phyloP scores from a whole-genome alignment of 2,329 filamentous ascomycete genomes.

The Aspergillus sp. region DNA sequence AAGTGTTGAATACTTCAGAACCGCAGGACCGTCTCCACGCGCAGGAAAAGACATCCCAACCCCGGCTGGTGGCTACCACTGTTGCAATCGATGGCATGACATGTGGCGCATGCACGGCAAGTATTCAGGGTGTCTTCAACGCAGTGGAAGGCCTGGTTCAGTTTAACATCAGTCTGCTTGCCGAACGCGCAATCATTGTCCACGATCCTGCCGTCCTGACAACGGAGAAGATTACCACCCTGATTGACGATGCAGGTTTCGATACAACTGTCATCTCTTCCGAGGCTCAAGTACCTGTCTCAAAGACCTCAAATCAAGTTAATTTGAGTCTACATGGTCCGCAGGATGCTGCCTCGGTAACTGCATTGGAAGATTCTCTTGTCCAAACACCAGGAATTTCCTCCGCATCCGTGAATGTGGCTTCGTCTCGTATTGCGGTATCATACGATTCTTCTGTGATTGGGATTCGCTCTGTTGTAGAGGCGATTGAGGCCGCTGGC shows the following conservation, averaged over 20 bases:
- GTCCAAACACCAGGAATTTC: constrained; percentile 64
- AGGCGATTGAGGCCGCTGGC: constrained; percentile 72
- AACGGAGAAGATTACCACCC: constrained; percentile 69
- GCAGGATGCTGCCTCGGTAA: constrained; percentile 66
- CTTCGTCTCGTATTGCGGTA: constrained; percentile 69
- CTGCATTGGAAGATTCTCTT: constrained; percentile 65
- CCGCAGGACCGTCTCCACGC: constrained; percentile 24
- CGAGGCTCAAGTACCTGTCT: constrained; percentile 54
- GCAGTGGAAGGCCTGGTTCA: constrained; percentile 72
- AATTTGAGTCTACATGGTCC: constrained; percentile 83
- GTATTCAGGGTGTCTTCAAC: constrained; percentile 78
- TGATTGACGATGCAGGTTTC: constrained; percentile 86
- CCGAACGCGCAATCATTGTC: constrained; percentile 82
- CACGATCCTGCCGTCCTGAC: constrained; percentile 71
- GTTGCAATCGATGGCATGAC: constrained; percentile 95
- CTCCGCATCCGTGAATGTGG: constrained; percentile 67
- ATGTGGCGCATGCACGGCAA: constrained; percentile 91
- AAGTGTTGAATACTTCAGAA: constrained; percentile 66
- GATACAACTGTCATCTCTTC: constrained; percentile 80
- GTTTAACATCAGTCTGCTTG: constrained; percentile 92
- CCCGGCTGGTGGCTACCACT: constrained; percentile 63
- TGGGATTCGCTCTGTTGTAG: constrained; percentile 78
- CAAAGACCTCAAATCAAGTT: constrained; percentile 56
- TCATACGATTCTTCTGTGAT: constrained; percentile 66
- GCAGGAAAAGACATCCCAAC: constrained; percentile 25